phyloP scores from a whole-genome alignment of 2,329 filamentous ascomycete genomes.

The Colletotrichum sp. region DNA sequence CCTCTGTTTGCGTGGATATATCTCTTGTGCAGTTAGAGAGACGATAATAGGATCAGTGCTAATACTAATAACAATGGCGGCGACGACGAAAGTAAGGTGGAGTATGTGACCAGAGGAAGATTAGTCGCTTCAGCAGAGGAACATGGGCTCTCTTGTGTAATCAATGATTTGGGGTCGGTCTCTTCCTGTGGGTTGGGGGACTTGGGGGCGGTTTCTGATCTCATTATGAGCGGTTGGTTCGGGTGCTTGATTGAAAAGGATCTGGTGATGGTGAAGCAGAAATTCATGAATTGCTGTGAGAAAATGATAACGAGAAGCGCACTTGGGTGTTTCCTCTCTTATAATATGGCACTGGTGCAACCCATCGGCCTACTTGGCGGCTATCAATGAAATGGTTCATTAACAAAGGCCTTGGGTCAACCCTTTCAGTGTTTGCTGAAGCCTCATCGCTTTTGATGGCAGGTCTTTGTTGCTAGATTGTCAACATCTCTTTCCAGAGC shows the following conservation, averaged over 20 bases:
- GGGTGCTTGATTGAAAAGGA: fast-evolving
- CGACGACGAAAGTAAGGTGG: fast-evolving
- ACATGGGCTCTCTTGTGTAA: fast-evolving
- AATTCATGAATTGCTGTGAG: fast-evolving
- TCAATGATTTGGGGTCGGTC: fast-evolving
- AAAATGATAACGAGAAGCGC: fast-evolving
- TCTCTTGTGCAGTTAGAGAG: fast-evolving
- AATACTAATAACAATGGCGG: not conserved
- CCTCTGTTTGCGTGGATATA: fast-evolving
- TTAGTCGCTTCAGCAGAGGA: no score
- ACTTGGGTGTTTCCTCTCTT: fast-evolving
- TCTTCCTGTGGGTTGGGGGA: not conserved
- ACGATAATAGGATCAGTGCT: fast-evolving
- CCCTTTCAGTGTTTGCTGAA: fast-evolving
- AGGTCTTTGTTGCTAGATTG: not conserved
- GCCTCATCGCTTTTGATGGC: fast-evolving
- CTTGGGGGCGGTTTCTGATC: fast-evolving
- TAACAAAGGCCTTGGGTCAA: not conserved
- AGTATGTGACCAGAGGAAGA: no score
- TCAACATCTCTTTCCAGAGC: not conserved
- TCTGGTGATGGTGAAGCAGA: not conserved
- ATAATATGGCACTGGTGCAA: fast-evolving
- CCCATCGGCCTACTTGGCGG: not conserved
- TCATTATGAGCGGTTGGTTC: fast-evolving
- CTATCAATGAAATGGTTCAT: not conserved